Evolutionary conservation across 257 asterid genomes (phyloP).

Genomic region (Cinchona pubescens): DNA sequence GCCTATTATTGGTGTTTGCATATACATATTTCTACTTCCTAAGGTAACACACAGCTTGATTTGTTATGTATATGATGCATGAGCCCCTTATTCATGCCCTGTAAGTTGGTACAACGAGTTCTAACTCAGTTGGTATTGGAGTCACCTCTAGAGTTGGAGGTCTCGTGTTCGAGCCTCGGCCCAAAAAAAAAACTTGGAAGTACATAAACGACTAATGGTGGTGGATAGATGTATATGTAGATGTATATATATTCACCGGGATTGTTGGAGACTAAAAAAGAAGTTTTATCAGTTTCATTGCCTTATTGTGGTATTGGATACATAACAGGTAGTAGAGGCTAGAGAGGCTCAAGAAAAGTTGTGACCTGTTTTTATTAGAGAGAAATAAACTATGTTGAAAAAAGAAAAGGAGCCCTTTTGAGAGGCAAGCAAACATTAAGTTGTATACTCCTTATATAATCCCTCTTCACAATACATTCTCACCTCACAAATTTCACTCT

Average conservation of each 20-base stretch:
- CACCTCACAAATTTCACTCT: conserved; percentile 23
- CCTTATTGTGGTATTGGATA: conserved; percentile 13
- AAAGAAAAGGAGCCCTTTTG: conserved; percentile 9
- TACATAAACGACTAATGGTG: background rate
- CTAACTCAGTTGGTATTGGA: too few relatives aligned
- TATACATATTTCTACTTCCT: conserved; percentile 23
- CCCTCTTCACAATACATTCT: conserved; percentile 23
- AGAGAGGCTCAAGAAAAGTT: conserved; percentile 30
- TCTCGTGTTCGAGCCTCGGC: too few relatives aligned
- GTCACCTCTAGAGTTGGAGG: too few relatives aligned
- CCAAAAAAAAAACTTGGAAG: too few relatives aligned
- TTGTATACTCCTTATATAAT: conserved; percentile 22
- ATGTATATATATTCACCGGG: background rate
- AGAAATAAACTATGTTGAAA: conserved; percentile 20
- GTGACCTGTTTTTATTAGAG: conserved; percentile 28
- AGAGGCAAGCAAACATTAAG: conserved; percentile 13
- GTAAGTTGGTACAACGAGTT: too few relatives aligned
- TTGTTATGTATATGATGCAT: conserved; percentile 3
- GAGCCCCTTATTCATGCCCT: background rate
- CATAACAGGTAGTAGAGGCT: conserved; percentile 7
- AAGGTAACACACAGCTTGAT: conserved; percentile 9
- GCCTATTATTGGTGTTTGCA: conserved; percentile 29
- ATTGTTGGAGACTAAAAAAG: conserved; percentile 1
- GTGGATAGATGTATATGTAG: background rate
- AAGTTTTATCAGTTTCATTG: conserved; percentile 14